Base-by-base conservation (phyloP, 371 early-diverging fungal species). In the Cokeromyces recurvatus region DNA sequence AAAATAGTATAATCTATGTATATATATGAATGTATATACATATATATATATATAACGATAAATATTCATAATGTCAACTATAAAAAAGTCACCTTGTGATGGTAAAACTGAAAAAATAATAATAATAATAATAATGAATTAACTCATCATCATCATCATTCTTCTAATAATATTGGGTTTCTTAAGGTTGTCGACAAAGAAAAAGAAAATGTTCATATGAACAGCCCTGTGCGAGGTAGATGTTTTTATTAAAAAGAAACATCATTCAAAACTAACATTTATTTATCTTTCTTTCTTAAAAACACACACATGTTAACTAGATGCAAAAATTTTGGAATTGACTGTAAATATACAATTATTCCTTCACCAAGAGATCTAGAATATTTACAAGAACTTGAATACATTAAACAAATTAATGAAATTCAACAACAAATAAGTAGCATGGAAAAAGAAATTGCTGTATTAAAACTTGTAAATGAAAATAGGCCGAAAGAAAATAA, bases 341-440 rank as follows among this genome's bases (percentile, higher is more conserved):
- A 59, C 12, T 73, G 73, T 35, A 56, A 47, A 3, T 73, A 68
- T 43, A 57, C 58, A 1, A 44, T 64, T 20, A 50, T 57, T 17
- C 62, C 61, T 9, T 66, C 73, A 23, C 73, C 73, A 0, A 40
- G 52, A 34, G 73, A 73, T 34, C 52, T 64, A 9, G 73, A 73
- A 47, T 73, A 73, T 35, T 29, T 66, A 37, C 53, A 47, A 22
- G 53, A 56, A 9, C 29, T 66, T 4, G 53, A 55, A 39, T 46
- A 51, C 36, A 34, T 57, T 6, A 42, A 49, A 12, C 58, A 57
- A 51, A 51, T 51, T 4, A 37, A 53, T 29, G 17, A 24, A 4
- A 25, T 62, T 2, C 47, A 54, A 4, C 19, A 51, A 20, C 54
- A 53, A 22, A 53, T 58, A 32, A n/a, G 22, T 15, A 23, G 22